Percentiles rank a stretch among this genome's conserved stretches.
phyloP scores from a whole-genome alignment of 2,329 filamentous ascomycete genomes.

The Claviceps capensis region DNA sequence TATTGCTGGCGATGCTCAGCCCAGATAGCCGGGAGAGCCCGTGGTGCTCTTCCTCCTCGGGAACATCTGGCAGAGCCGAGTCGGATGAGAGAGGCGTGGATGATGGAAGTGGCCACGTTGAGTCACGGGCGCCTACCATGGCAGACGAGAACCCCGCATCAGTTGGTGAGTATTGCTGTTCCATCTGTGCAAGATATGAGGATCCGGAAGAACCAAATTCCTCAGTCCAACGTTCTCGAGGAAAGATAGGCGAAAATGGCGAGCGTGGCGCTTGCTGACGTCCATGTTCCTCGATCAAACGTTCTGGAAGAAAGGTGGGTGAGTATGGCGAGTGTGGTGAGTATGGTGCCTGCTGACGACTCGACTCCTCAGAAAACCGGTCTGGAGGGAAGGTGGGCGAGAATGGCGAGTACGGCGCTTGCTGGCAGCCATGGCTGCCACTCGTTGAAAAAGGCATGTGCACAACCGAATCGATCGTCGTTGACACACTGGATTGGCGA shows the following conservation, averaged over 20 bases:
- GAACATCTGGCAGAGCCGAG: slow-evolving; percentile 40
- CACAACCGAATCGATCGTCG: slow-evolving; percentile 19
- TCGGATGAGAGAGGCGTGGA: slow-evolving; percentile 21
- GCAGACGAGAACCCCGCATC: slow-evolving; percentile 22
- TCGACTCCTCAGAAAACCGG: background rate
- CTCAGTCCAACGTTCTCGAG: slow-evolving; percentile 7
- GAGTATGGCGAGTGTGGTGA: slow-evolving; percentile 21
- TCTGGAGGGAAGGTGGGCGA: slow-evolving; percentile 14
- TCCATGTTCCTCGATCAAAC: background rate
- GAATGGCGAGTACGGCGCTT: slow-evolving; percentile 20
- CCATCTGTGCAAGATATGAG: background rate
- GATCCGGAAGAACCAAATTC: background rate
- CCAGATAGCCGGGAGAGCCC: slow-evolving; percentile 24
- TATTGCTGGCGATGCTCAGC: slow-evolving; percentile 32
- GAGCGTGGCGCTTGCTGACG: slow-evolving; percentile 8
- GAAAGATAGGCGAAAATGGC: slow-evolving; percentile 22
- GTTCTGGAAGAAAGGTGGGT: slow-evolving; percentile 12
- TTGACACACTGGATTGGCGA: slow-evolving; percentile 28
- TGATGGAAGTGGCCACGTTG: slow-evolving; percentile 26
- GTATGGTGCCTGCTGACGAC: background rate
- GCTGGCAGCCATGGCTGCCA: slow-evolving; percentile 25
- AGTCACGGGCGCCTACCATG: slow-evolving; percentile 27
- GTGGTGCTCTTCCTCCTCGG: slow-evolving; percentile 46
- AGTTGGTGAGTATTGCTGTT: background rate
- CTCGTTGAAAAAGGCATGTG: slow-evolving; percentile 32